These are phyloP conservation scores for Russula emetica DNA, from an alignment of 768 basidiomycete genomes.

Conservation along the genomic window DNA sequence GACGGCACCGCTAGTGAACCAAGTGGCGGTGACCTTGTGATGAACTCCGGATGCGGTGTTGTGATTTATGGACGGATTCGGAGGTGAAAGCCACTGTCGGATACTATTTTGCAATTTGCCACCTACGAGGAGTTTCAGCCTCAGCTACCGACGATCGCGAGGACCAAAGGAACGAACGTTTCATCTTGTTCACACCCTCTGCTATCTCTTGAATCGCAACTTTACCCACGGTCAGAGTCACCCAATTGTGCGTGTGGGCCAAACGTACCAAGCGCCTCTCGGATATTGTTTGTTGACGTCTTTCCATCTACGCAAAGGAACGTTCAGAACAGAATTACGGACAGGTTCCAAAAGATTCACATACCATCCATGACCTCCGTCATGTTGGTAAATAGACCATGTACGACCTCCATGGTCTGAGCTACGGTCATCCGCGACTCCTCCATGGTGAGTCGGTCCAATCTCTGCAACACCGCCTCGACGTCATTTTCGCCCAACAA, in stretches of 20 bases:
- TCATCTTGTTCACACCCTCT: neutral
- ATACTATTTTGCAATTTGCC: neutral
- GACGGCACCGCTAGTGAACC: constrained; percentile 3
- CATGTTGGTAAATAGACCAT: constrained; percentile 7
- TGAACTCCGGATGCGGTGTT: neutral
- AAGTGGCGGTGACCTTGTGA: neutral
- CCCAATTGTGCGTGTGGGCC: too few relatives aligned
- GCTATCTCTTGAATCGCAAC: neutral
- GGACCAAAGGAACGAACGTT: constrained; percentile 6
- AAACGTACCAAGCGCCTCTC: constrained; percentile 4
- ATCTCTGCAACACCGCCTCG: neutral
- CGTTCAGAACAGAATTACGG: neutral
- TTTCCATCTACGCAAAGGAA: constrained; percentile 1
- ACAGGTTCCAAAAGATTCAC: neutral
- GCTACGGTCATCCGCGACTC: constrained; percentile 6
- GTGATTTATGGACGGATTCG: constrained; percentile 12
- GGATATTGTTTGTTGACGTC: constrained; percentile 6
- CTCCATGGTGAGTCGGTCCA: constrained; percentile 12
- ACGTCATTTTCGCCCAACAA: neutral
- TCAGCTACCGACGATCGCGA: neutral
- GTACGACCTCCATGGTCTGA: constrained; percentile 9
- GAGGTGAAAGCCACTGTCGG: constrained; percentile 9
- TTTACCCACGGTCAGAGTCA: neutral
- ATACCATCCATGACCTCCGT: constrained; percentile 9
- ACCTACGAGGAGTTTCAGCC: neutral